A percentile compares a stretch with the other conserved stretches of the same genome.
phyloP scores from a whole-genome alignment of 441 rosid species.

The Euphorbia corollata region DNA sequence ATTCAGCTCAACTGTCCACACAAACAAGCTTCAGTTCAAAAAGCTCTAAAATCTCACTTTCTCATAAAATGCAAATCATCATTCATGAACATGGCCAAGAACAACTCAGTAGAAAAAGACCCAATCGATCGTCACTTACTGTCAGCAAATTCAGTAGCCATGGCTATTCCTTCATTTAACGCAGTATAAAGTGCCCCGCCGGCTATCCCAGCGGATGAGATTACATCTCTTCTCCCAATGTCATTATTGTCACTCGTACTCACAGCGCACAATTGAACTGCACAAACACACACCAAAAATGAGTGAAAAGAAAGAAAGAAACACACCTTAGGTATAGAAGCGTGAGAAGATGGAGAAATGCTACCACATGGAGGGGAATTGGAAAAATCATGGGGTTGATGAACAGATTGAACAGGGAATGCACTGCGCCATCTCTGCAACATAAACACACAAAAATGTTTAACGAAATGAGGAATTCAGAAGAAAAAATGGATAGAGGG shows the following conservation, averaged over 20 bases:
- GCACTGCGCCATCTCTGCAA: conserved; percentile 17
- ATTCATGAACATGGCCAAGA: neutral
- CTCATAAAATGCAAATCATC: too few relatives aligned
- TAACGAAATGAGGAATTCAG: neutral
- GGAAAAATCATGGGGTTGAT: neutral
- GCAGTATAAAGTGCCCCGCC: conserved; percentile 29
- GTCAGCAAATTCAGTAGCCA: conserved; percentile 69
- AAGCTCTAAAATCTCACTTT: neutral
- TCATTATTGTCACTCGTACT: conserved; percentile 16
- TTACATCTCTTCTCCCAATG: conserved; percentile 48
- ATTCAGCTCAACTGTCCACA: neutral
- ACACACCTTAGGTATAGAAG: neutral
- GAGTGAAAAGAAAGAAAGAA: neutral
- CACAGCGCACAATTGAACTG: conserved; percentile 25
- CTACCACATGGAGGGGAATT: neutral
- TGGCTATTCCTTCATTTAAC: conserved; percentile 30
- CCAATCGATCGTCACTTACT: conserved; percentile 33
- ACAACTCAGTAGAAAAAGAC: neutral
- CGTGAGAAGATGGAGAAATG: neutral
- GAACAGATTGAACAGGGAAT: conserved; percentile 1
- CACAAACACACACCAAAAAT: neutral
- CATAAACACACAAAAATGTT: neutral
- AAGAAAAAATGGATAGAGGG: neutral
- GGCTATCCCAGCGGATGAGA: conserved; percentile 41
- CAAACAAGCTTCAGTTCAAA: neutral